A percentile compares a stretch with the other conserved stretches of the same genome.
These are phyloP conservation scores for Clarireedia hainanense DNA, from an alignment of 2,329 filamentous ascomycete genomes.

Conservation along the genomic window DNA sequence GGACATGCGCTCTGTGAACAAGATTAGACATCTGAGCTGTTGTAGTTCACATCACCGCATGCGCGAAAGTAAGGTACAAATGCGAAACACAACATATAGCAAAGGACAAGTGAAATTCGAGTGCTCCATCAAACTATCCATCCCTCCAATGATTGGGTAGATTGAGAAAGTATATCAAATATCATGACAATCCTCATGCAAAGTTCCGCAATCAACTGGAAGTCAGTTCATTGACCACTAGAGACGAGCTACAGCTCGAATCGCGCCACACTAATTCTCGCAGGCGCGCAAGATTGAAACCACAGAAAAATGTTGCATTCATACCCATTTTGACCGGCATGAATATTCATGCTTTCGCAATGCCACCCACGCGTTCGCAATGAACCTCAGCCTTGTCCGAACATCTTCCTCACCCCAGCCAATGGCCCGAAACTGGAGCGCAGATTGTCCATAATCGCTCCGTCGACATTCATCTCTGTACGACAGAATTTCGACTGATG, in stretches of 20 bases:
- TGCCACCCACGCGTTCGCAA: constrained; percentile 30
- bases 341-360: constrained; percentile 17
- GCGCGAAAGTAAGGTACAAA: constrained; percentile 24
- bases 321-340: constrained; percentile 24
- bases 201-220: not conserved
- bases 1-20: constrained; percentile 23
- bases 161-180: not conserved
- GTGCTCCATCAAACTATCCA: not conserved
- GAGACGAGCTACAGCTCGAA: not conserved
- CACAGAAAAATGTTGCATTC: constrained; percentile 17
- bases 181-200: constrained; percentile 10
- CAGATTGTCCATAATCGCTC: constrained; percentile 34
- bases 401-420: constrained; percentile 35
- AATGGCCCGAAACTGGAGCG: constrained; percentile 36
- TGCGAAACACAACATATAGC: constrained; percentile 25
- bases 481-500: constrained; percentile 35
- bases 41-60: constrained; percentile 24
- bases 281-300: not conserved
- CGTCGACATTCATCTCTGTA: constrained; percentile 33
- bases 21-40: constrained; percentile 28
- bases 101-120: not conserved
- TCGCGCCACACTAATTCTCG: constrained; percentile 6
- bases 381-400: constrained; percentile 30
- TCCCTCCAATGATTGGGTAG: not conserved
- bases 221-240: not conserved